phyloP scores from a whole-genome alignment of 495 filamentous ascomycete genomes.

The Haplographium delicatum region DNA sequence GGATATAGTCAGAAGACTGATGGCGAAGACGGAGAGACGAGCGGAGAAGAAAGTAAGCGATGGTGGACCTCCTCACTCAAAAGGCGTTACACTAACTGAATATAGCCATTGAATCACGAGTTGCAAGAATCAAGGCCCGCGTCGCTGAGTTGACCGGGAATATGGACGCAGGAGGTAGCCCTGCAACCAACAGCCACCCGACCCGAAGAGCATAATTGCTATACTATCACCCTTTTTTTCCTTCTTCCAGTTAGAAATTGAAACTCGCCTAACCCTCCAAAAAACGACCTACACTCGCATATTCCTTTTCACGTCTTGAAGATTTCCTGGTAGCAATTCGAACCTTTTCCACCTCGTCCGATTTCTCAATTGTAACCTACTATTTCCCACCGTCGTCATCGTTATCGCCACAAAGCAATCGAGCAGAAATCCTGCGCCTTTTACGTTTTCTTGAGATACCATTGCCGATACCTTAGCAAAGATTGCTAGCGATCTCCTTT shows the following conservation, averaged over 20 bases:
- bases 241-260: not conserved
- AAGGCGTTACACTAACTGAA: slow-evolving; percentile 27
- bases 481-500: slow-evolving; percentile 17
- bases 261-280: not conserved
- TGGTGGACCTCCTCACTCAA: not conserved
- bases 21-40: slow-evolving; percentile 74
- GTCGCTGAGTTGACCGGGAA: slow-evolving; percentile 90
- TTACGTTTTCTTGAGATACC: slow-evolving; percentile 9
- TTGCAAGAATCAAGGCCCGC: slow-evolving; percentile 94
- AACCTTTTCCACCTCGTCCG: not conserved
- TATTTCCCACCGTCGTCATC: not conserved
- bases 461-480: too few species aligned
- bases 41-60: slow-evolving; percentile 90
- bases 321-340: not conserved
- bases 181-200: not conserved
- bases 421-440: not conserved
- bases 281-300: not conserved
- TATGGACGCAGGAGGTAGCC: slow-evolving; percentile 46
- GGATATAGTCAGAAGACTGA: slow-evolving; percentile 49
- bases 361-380: not conserved
- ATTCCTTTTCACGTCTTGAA: not conserved
- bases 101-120: slow-evolving; percentile 87
- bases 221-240: not conserved
- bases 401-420: not conserved
- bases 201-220: slow-evolving; percentile 5